Evolutionary conservation across 495 filamentous ascomycete species (phyloP), one percentile per base, ranked within the genome.

Genomic region (Entonaema liquescens): DNA sequence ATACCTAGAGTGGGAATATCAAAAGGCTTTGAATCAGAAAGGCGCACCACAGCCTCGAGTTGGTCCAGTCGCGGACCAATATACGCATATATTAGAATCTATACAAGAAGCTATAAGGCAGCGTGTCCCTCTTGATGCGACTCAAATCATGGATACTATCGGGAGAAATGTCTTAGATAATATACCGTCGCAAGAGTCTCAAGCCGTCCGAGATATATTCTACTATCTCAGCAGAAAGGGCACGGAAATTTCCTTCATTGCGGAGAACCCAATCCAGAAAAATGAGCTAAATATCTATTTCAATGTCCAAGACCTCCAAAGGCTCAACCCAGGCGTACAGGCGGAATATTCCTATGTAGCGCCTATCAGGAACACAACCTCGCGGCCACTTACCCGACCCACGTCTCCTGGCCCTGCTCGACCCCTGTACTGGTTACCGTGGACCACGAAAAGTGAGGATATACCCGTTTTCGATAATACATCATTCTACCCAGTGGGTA

Each of bases 351-450:
- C 9, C n/a, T 36, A 12, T 15, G 26, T 63, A 42, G 66, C 15
- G 9, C 59, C 52, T 6, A 19, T 63, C 1, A 52, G 31, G 17
- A 31, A 63, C 33, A 13, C 58, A 0, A 1, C 17, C 1, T 28
- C 11, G 1, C 33, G 1, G 0, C 66, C 66, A 9, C 0, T 40
- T 13, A 31, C 6, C 4, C 58, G 52, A 7, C 66, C 59, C 0
- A 15, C 29, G 17, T 69, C 59, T 23, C 66, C 66, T 6, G 59
- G 66, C 15, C 59, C 59, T 9, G 21, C 40, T 15, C 52, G 53
- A 0, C 59, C 66, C 17, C 7, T 1, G 6, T 69, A 42, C 31
- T 59, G 19, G 38, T 26, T 69, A 23, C 53, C 40, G 13, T 59
- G 42, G 28, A 44, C 38, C n/a, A 42, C 42, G 3, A 42, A 28